Evolutionary conservation across 495 filamentous ascomycete genomes (phyloP), one percentile per base, ranked within the genome.

Genomic region (Penicillium antarcticum): DNA sequence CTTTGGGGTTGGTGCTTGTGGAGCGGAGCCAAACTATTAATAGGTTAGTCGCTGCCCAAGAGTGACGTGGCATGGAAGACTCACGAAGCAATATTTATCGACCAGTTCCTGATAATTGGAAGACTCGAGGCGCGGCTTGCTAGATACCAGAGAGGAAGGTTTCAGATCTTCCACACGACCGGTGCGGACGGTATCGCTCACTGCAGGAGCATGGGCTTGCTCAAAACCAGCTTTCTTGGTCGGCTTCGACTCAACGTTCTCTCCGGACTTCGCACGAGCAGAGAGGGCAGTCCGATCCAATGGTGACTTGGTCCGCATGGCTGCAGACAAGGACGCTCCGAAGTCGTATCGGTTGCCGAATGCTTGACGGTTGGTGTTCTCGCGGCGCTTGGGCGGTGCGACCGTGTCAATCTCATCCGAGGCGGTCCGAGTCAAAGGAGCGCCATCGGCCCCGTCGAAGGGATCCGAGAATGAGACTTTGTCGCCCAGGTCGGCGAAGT

Each of bases 31-130:
- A 72, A 72, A 82, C 79, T 82, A 49, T 38, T 53, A 42, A 38
- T 24, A 23, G 38, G 48, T 57, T 60, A 65, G 58, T 44, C 10
- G 4, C 40, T 17, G 16, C 51, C 42, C 8, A 35, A 38, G 7
- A 34, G 46, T 45, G 37, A 56, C n/a, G 35, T 53, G 45, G 49
- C 18, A 39, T 11, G 60, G 45, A 53, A 67, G 76, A 95, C 91
- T 82, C 89, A 96, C 92, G 80, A 95, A 96, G 79, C 94, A 98
- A 74, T 95, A 98, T 72, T 95, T 95, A 76, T 95, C 88, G 61
- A 98, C 82, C 50, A 98, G 78, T 68, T 98, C 94, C 64, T 91
- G 85, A 70, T 97, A 97, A 45, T 89, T 87, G 34, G 87, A 81
- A 19, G 92, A 95, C 19, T 91, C 79, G 55, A 92, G 75, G 36